phyloP scores from a whole-genome alignment of 23 red algal species.

The Gracilaria gracilis region DNA sequence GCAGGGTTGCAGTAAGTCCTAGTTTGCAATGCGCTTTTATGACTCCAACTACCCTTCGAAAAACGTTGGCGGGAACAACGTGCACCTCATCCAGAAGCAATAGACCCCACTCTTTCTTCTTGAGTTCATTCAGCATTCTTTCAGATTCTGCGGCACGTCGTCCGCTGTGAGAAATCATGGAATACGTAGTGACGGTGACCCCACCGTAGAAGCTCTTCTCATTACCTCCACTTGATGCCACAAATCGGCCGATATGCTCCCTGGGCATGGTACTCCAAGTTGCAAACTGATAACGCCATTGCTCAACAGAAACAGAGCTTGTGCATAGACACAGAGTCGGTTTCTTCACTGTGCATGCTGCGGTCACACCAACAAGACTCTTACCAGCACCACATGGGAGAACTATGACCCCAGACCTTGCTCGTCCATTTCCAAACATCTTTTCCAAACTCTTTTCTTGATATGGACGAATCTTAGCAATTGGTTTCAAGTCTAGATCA shows the following conservation, averaged over 20 bases:
- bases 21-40: conserved; percentile 99
- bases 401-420: conserved; percentile 96
- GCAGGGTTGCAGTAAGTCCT: conserved; percentile 96
- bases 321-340: conserved; percentile 93
- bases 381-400: conserved; percentile 98
- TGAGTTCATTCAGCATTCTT: conserved; percentile 86
- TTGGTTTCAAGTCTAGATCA: conserved; percentile 93
- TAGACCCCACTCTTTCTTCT: conserved; percentile 94
- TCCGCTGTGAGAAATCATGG: conserved; percentile 92
- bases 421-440: conserved; percentile 99
- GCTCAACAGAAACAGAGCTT: conserved; percentile 97
- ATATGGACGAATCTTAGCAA: conserved; percentile 93
- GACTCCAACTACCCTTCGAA: conserved; percentile 91
- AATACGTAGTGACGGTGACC: conserved; percentile 96
- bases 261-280: conserved; percentile 94
- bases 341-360: conserved; percentile 98
- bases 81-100: conserved; percentile 98
- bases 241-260: conserved; percentile 90
- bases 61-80: conserved; percentile 98
- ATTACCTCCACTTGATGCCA: conserved; percentile 72
- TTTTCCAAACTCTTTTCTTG: conserved; percentile 98
- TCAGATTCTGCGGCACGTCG: conserved; percentile 84
- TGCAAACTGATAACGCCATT: conserved; percentile 98
- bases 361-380: conserved; percentile 94
- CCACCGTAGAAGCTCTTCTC: conserved; percentile 76